A percentile compares a stretch with the other conserved stretches of the same genome.
phyloP scores from a whole-genome alignment of 441 rosid genomes.

The Adansonia gregorii region DNA sequence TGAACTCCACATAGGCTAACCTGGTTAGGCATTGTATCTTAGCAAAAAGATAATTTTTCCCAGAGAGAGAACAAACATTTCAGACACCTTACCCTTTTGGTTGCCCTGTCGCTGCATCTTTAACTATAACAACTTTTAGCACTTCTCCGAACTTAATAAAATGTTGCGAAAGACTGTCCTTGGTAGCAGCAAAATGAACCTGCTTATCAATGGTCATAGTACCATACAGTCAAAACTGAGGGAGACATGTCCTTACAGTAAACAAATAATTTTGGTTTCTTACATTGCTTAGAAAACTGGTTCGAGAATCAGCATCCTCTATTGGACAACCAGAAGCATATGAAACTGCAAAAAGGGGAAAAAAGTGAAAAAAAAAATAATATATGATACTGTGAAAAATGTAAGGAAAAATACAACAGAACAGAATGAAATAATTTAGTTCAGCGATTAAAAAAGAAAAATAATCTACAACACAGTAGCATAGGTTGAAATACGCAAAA shows the following conservation, averaged over 20 bases:
- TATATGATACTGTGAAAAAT: not conserved
- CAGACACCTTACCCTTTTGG: slow-evolving; percentile 70
- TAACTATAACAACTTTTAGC: slow-evolving; percentile 77
- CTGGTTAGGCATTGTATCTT: slow-evolving; percentile 42
- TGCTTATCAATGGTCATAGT: slow-evolving; percentile 37
- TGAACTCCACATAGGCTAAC: slow-evolving; percentile 88
- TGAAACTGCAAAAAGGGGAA: slow-evolving; percentile 51
- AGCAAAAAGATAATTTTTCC: not conserved
- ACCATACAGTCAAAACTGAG: slow-evolving; percentile 34
- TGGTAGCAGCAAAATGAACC: slow-evolving; percentile 98
- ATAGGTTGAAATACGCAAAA: slow-evolving; percentile 11
- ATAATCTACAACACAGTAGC: not conserved
- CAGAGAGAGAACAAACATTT: slow-evolving; percentile 1
- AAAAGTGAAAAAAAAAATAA: not conserved
- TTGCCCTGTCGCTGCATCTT: slow-evolving; percentile 89
- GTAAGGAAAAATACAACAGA: not conserved
- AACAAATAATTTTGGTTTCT: slow-evolving; percentile 23
- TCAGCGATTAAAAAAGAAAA: not conserved
- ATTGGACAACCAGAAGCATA: slow-evolving; percentile 57
- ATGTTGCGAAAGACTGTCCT: slow-evolving; percentile 86
- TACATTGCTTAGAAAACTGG: slow-evolving; percentile 93
- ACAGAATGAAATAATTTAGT: not conserved
- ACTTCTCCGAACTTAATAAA: slow-evolving; percentile 92
- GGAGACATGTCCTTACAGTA: not conserved
- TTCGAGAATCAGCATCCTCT: slow-evolving; percentile 85